Evolutionary conservation across 225 moss, liverwort and hornwort genomes (phyloP), one percentile per base, ranked within the genome.

Genomic region (Pseudoscleropodium purum): DNA sequence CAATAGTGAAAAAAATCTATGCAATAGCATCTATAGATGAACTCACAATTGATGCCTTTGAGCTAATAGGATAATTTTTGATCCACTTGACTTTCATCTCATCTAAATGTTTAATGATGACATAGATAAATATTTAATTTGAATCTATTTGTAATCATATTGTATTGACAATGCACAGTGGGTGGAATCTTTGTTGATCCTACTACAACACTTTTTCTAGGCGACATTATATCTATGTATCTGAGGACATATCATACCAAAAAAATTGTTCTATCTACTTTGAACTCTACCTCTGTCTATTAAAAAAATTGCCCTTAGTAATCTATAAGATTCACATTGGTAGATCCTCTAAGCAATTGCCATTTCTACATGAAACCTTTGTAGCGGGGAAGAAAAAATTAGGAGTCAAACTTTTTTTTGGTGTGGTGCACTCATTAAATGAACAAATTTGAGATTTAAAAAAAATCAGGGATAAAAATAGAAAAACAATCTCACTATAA

Each of bases 151-250:
- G 3, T 41, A 3, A 72, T 41, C 1, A 15, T 25, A 72, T 15
- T 41, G 7, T 3, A 0, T 0, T 8, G 3, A 26, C 26, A 72
- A 41, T 72, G 25, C 2, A 70, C 8, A 14, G 5, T 5, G 7
- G 7, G 4, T 4, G 3, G 25, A 5, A 1, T 7, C 14, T 15
- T 70, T 39, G 2, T 25, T 0, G 8, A 72, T 41, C 26, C 26
- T 72, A 8, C 26, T 15, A 41, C 8, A 15, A 26, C 0, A 72
- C 1, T 41, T 39, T 41, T 72, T 5, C 15, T 5, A 26, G 3
- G 26, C 5, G 15, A 15, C 5, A 41, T 41, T 72, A 43, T 1
- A 3, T 9, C 5, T 12, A 72, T 15, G 12, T 41, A 14, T 25
- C 0, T 41, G 25, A 70, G 0, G 25, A 26, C 36, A 67, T 67